phyloP scores from a whole-genome alignment of 164 flowering plant species.

The Vitis riparia region DNA sequence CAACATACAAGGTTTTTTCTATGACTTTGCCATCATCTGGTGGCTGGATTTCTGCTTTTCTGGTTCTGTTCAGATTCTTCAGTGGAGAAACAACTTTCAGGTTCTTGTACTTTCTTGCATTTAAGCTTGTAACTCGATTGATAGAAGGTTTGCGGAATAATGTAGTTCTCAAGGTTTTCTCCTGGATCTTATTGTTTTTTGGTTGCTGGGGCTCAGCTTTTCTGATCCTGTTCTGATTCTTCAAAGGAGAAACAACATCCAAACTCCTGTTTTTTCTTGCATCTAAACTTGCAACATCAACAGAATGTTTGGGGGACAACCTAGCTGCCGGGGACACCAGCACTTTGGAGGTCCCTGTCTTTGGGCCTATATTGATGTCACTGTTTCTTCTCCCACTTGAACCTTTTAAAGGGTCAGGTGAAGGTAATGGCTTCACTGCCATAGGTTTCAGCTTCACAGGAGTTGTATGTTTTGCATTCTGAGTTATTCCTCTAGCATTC shows the following conservation, averaged over 20 bases:
- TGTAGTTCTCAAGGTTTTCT: conserved; percentile 34
- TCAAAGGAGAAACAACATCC: conserved; percentile 25
- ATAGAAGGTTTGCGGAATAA: conserved; percentile 31
- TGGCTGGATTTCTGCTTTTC: conserved; percentile 13
- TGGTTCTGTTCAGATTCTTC: conserved; percentile 23
- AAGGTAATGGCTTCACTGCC: conserved; percentile 11
- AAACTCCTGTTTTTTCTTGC: conserved; percentile 19
- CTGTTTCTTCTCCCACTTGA: conserved; percentile 3
- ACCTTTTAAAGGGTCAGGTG: conserved; percentile 8
- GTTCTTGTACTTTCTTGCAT: conserved; percentile 20
- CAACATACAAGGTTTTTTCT: conserved; percentile 43
- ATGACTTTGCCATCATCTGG: conserved; percentile 8
- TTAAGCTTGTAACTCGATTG: conserved; percentile 28
- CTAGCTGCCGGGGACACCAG: conserved; percentile 22
- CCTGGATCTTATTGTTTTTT: conserved; percentile 15
- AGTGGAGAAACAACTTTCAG: conserved; percentile 23
- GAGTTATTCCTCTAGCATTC: conserved; percentile 5
- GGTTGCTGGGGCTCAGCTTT: conserved; percentile 14
- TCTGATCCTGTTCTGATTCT: conserved; percentile 23
- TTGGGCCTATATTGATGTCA: conserved; percentile 6
- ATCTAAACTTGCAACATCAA: conserved; percentile 23
- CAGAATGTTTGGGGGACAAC: conserved; percentile 23
- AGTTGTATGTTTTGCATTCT: conserved; percentile 8
- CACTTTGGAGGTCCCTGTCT: conserved; percentile 18
- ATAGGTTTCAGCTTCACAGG: conserved; percentile 28